phyloP scores from a whole-genome alignment of 2,329 filamentous ascomycete species.

The Fusarium bulbicola region DNA sequence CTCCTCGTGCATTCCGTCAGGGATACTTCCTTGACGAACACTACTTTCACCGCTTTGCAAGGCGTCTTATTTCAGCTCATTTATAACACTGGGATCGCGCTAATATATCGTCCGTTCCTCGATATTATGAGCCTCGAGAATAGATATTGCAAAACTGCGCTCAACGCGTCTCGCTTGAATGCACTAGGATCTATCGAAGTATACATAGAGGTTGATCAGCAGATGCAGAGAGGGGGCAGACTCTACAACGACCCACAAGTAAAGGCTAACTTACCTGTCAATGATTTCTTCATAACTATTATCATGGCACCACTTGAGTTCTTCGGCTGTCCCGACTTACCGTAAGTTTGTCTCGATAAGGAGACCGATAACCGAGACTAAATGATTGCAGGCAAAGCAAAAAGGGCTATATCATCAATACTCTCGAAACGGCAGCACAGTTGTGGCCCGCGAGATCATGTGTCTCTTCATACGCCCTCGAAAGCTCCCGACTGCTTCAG shows the following conservation, averaged over 20 bases:
- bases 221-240: conserved; percentile 17
- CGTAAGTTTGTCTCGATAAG: background rate
- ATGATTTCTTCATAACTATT: conserved; percentile 6
- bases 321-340: conserved; percentile 12
- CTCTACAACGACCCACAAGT: conserved; percentile 9
- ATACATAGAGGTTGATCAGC: conserved; percentile 15
- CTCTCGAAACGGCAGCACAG: background rate
- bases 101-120: conserved; percentile 18
- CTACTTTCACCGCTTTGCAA: background rate
- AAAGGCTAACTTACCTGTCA: background rate
- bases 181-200: conserved; percentile 6
- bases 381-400: background rate
- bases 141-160: background rate
- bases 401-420: accelerated
- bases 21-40: background rate
- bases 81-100: background rate
- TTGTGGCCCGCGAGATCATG: conserved; percentile 5
- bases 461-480: background rate
- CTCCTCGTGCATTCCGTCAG: conserved; percentile 1
- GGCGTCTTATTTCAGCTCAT: conserved; percentile 18
- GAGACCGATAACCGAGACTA: background rate
- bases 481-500: background rate
- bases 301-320: conserved; percentile 13
- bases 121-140: background rate
- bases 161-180: conserved; percentile 10